Evolutionary conservation across 106 monocot species (phyloP).

Genomic region (Acorus gramineus): DNA sequence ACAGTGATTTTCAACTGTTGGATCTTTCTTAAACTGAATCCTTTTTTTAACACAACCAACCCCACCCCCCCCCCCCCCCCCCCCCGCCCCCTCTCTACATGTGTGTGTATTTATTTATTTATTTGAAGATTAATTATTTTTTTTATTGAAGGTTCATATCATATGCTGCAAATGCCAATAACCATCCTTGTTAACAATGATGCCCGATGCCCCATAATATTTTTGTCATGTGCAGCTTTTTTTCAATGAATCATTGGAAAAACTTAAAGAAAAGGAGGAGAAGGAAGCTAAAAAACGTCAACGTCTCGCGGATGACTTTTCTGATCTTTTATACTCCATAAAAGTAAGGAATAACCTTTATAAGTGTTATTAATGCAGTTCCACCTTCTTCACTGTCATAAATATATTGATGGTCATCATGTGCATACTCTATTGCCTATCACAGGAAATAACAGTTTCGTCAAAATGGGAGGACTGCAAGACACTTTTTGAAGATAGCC

Average conservation of each 20-base stretch:
- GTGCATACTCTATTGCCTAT: not conserved
- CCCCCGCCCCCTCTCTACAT: too few species aligned
- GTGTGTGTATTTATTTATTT: not conserved
- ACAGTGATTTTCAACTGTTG: too few species aligned
- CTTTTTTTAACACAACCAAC: too few species aligned
- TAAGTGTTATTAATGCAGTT: too few species aligned
- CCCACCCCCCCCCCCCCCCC: too few species aligned
- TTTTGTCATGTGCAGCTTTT: constrained; percentile 41
- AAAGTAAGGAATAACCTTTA: constrained; percentile 31
- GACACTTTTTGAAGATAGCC: constrained; percentile 72
- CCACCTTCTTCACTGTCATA: too few species aligned
- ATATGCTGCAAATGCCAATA: too few species aligned
- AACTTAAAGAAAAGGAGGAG: constrained; percentile 76
- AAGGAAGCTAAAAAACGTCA: constrained; percentile 86
- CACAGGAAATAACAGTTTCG: constrained; percentile 75
- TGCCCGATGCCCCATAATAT: too few species aligned
- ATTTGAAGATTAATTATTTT: not conserved
- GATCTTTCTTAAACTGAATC: too few species aligned
- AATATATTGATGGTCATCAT: too few species aligned
- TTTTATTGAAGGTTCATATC: too few species aligned
- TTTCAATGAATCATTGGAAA: constrained; percentile 79
- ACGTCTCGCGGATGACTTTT: constrained; percentile 66
- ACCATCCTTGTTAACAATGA: too few species aligned
- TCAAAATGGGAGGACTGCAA: constrained; percentile 92
- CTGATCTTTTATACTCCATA: constrained; percentile 63